phyloP scores from a whole-genome alignment of 2,329 filamentous ascomycete genomes.

The Phyllosticta citriasiana region DNA sequence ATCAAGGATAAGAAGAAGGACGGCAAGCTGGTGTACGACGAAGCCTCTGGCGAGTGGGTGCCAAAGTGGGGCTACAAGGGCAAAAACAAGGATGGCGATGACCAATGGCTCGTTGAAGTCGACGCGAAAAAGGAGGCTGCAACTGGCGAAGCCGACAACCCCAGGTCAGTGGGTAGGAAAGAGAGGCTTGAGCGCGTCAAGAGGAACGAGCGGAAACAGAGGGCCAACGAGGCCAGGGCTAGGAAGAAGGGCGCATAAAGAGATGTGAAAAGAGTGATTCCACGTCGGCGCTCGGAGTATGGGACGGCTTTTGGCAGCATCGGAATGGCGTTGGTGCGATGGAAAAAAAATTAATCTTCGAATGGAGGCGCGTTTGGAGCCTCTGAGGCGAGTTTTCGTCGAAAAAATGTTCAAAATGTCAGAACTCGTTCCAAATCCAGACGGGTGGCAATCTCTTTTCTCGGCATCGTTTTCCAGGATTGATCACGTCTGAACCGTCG shows the following conservation, averaged over 20 bases:
- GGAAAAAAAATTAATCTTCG: neutral
- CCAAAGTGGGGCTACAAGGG: constrained; percentile 93
- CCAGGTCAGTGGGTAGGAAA: constrained; percentile 49
- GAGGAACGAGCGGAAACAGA: constrained; percentile 34
- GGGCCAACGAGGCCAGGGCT: constrained; percentile 54
- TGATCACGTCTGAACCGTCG: neutral
- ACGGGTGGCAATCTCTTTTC: neutral
- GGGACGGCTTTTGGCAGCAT: constrained; percentile 1
- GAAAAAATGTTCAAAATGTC: neutral
- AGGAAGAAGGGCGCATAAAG: constrained; percentile 36
- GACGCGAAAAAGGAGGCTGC: constrained; percentile 61
- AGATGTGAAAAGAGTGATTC: neutral
- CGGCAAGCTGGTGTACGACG: constrained; percentile 74
- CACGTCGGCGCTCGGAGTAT: constrained; percentile 8
- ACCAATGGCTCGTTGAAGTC: constrained; percentile 87
- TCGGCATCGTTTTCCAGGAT: neutral
- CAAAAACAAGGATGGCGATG: constrained; percentile 72
- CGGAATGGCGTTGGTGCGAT: neutral
- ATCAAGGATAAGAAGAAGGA: constrained; percentile 84
- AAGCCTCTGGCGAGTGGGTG: constrained; percentile 77
- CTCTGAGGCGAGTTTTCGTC: neutral
- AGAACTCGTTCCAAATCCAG: neutral
- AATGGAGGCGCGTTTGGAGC: neutral
- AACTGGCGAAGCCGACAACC: constrained; percentile 48
- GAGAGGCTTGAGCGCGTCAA: constrained; percentile 41